A percentile compares a stretch with the other conserved stretches of the same genome.
Conservation (phyloP, 2,329 filamentous ascomycete genomes). For the Aureobasidium sp. region DNA sequence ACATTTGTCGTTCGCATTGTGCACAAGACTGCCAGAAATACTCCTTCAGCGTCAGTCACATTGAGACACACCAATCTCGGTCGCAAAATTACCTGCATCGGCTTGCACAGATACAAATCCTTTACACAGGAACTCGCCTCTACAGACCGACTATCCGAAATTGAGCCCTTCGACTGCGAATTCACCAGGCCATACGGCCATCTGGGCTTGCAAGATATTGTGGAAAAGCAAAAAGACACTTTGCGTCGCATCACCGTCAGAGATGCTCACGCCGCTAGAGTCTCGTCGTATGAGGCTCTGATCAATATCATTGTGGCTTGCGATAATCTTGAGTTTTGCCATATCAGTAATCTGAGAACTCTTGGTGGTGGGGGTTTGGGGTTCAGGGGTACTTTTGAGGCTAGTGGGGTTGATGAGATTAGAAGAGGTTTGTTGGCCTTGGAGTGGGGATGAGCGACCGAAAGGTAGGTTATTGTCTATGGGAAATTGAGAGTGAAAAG, state of each 20-base stretch:
- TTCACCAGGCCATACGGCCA: too few species aligned
- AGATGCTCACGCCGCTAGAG: background rate
- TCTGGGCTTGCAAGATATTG: background rate
- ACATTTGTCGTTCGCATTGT: background rate
- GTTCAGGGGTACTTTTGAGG: background rate
- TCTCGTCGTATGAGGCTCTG: background rate
- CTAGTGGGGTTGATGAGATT: background rate
- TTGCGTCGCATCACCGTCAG: background rate
- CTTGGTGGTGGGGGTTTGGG: background rate
- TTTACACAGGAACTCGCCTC: accelerated
- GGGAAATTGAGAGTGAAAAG: too few species aligned
- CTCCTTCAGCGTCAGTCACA: background rate
- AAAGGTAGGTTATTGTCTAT: background rate
- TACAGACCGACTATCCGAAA: background rate
- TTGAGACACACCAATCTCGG: background rate
- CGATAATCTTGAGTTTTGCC: background rate
- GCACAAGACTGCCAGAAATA: background rate
- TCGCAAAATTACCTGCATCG: background rate
- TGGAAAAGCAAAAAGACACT: background rate
- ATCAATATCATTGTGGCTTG: background rate
- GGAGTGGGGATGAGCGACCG: background rate
- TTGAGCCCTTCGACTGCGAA: background rate
- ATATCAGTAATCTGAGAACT: background rate
- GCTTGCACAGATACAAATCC: background rate
- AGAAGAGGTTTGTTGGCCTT: background rate